These are phyloP conservation scores for Microsporum audouinii DNA, from an alignment of 2,329 filamentous ascomycete species.

Conservation along the genomic window DNA sequence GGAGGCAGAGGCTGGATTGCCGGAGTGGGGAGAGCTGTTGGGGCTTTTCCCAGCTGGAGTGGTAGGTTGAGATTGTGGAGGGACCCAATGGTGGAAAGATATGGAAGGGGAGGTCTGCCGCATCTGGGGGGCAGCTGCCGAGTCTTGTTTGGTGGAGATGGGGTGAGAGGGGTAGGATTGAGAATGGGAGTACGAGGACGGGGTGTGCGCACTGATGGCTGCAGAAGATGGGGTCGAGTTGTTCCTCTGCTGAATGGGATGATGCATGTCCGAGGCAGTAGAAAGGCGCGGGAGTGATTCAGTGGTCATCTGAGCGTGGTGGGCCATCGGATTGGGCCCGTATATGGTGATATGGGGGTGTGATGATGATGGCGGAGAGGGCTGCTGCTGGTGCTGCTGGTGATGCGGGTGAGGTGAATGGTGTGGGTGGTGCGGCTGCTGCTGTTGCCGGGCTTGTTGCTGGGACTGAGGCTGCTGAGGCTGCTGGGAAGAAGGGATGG, in stretches of 20 bases:
- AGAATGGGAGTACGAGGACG: constrained; percentile 19
- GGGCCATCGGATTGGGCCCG: background rate
- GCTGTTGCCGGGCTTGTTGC: constrained; percentile 11
- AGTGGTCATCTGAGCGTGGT: constrained; percentile 14
- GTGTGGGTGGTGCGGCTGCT: constrained; percentile 13
- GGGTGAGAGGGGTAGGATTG: constrained; percentile 15
- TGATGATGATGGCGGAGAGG: constrained; percentile 16
- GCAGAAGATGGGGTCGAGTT: constrained; percentile 1
- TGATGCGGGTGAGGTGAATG: constrained; percentile 10
- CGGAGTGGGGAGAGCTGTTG: constrained; percentile 37
- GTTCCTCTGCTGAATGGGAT: constrained; percentile 17
- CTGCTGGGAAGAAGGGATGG: constrained; percentile 11
- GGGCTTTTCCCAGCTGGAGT: constrained; percentile 63
- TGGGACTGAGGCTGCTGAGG: constrained; percentile 21
- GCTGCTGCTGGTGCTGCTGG: constrained; percentile 13
- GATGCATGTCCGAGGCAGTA: constrained; percentile 15
- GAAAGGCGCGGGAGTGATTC: constrained; percentile 24
- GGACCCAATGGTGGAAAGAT: constrained; percentile 90
- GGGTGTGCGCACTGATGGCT: constrained; percentile 15
- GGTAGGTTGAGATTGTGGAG: constrained; percentile 58
- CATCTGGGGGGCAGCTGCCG: background rate
- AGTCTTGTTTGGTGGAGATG: constrained; percentile 19
- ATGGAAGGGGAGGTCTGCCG: constrained; percentile 50
- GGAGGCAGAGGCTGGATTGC: constrained; percentile 31
- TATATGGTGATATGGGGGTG: constrained; percentile 19